A percentile compares a stretch with the other conserved stretches of the same genome.
These are phyloP conservation scores for Pholiota microspora DNA, from an alignment of 768 basidiomycete species.

Conservation along the genomic window DNA sequence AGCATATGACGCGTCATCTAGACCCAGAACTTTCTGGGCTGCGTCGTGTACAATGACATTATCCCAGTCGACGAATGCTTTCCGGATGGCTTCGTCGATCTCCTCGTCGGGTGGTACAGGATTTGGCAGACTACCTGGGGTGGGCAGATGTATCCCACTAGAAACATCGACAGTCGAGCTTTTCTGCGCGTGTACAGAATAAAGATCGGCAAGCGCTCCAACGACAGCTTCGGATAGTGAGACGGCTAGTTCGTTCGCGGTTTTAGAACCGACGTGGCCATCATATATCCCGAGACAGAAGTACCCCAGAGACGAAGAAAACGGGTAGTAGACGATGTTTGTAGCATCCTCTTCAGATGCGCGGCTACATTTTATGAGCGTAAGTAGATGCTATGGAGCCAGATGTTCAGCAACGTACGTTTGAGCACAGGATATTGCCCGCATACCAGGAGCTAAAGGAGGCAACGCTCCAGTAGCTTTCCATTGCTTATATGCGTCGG, in stretches of 20 bases:
- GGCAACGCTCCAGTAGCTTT: too few relatives aligned
- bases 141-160: background rate
- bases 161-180: slow-evolving; percentile 9
- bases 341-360: slow-evolving; percentile 15
- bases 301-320: slow-evolving; percentile 22
- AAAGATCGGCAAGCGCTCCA: slow-evolving; percentile 23
- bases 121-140: slow-evolving; percentile 9
- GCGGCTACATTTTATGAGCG: background rate
- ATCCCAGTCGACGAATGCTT: slow-evolving; percentile 38
- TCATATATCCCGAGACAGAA: slow-evolving; percentile 27
- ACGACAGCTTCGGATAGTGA: slow-evolving; percentile 28
- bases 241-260: slow-evolving; percentile 29
- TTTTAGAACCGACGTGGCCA: slow-evolving; percentile 31
- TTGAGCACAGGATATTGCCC: background rate
- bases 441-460: background rate
- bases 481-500: background rate
- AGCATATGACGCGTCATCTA: slow-evolving; percentile 6
- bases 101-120: slow-evolving; percentile 25
- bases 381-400: too few relatives aligned
- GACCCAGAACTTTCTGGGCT: slow-evolving; percentile 23
- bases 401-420: background rate
- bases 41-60: slow-evolving; percentile 37
- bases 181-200: slow-evolving; percentile 16
- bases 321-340: background rate
- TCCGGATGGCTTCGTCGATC: slow-evolving; percentile 33